Percentiles rank a stretch among this genome's conserved stretches.
phyloP scores from a whole-genome alignment of 805 yeast genomes.

The Lipomyces orientalis region DNA sequence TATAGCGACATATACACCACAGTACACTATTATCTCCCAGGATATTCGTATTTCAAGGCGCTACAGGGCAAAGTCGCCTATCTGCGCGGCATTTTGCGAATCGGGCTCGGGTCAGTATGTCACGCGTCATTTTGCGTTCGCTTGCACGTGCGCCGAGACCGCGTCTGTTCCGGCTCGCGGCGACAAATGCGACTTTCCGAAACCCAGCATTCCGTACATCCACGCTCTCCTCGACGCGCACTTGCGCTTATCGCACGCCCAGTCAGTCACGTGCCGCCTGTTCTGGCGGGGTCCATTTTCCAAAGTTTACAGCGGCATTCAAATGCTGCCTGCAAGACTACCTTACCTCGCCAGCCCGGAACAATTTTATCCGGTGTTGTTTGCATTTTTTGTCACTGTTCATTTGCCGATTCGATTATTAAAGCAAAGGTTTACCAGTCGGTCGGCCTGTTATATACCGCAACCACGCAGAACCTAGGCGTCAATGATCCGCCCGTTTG shows the following conservation, averaged over 20 bases:
- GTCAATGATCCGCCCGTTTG: background rate
- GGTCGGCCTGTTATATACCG: background rate
- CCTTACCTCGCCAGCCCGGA: background rate
- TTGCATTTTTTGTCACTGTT: background rate
- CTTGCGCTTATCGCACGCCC: background rate
- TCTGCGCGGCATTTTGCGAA: too few relatives aligned
- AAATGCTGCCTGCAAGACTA: background rate
- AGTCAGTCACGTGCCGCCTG: background rate
- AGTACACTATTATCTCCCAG: too few relatives aligned
- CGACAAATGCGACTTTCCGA: background rate
- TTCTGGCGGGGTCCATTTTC: background rate
- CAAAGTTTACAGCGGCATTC: background rate
- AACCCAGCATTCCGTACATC: background rate
- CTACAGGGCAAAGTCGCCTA: too few relatives aligned
- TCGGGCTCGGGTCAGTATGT: too few relatives aligned
- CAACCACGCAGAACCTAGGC: background rate
- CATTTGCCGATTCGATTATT: background rate
- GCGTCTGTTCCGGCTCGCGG: too few relatives aligned
- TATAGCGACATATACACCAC: too few relatives aligned
- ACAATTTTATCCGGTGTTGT: background rate
- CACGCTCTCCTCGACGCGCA: background rate
- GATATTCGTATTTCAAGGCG: too few relatives aligned
- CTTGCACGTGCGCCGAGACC: background rate
- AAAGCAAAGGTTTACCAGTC: background rate
- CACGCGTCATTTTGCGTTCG: background rate